Percentiles rank a stretch among this genome's conserved stretches.
phyloP scores from a whole-genome alignment of 345 rosid species.

The Eucalyptus shirleyi region DNA sequence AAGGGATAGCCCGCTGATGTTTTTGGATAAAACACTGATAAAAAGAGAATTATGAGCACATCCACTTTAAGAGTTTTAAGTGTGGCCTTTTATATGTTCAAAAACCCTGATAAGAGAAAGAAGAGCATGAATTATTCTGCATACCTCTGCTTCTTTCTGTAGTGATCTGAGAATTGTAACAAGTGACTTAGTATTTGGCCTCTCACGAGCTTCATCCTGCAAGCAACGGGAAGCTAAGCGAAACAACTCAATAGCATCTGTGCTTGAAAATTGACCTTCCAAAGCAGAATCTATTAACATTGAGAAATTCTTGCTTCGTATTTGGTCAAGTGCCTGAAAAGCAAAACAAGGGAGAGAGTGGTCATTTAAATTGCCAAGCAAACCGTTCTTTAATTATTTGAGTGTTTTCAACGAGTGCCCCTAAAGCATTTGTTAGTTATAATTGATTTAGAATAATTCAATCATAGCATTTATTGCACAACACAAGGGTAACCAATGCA shows the following conservation, averaged over 20 bases:
- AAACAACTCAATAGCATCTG: slow-evolving; percentile 36
- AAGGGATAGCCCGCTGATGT: not conserved
- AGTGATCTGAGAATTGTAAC: slow-evolving; percentile 28
- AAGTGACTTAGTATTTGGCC: slow-evolving; percentile 38
- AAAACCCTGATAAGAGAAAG: not conserved
- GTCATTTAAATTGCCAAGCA: not conserved
- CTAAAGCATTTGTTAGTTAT: not conserved
- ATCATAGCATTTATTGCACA: not conserved
- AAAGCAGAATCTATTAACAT: slow-evolving; percentile 38
- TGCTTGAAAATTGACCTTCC: slow-evolving; percentile 36
- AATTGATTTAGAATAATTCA: not conserved
- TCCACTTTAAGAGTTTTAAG: not conserved
- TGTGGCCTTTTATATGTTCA: not conserved
- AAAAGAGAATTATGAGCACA: not conserved
- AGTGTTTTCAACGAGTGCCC: not conserved
- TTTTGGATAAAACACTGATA: not conserved
- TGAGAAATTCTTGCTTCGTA: slow-evolving; percentile 29
- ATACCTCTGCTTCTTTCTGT: slow-evolving; percentile 35
- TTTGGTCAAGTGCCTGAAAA: slow-evolving; percentile 36
- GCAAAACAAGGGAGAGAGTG: not conserved
- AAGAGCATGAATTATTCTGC: not conserved
- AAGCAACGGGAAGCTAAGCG: slow-evolving; percentile 35
- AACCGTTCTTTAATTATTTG: not conserved
- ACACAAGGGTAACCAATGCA: not conserved
- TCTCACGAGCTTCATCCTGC: slow-evolving; percentile 38